Evolutionary conservation across 1,139 yeast genomes (phyloP).

Genomic region (Debaryomyces nepalensis): DNA sequence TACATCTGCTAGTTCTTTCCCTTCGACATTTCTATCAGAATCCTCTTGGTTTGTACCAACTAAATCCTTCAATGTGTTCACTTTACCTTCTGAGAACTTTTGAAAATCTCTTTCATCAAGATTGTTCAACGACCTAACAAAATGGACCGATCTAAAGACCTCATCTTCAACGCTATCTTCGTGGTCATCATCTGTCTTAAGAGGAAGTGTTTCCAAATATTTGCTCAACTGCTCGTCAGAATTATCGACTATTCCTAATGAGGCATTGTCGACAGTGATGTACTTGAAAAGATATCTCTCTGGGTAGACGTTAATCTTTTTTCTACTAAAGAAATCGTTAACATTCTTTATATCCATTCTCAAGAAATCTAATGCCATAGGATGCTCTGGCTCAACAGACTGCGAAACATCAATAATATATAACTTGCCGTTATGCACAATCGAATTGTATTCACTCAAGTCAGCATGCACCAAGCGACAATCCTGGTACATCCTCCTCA

Average conservation of each 20-base stretch:
- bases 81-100: conserved; percentile 79
- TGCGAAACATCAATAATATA: conserved; percentile 97
- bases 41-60: conserved; percentile 43
- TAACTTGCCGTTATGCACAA: conserved; percentile 78
- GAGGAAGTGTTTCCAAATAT: conserved; percentile 51
- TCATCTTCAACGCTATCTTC: conserved; percentile 75
- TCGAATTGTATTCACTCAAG: conserved; percentile 90
- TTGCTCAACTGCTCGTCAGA: conserved; percentile 44
- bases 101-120: conserved; percentile 88
- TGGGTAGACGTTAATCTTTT: conserved; percentile 74
- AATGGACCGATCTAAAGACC: conserved; percentile 82
- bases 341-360: conserved; percentile 98
- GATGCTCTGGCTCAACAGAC: conserved; percentile 97
- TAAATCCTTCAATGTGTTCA: conserved; percentile 71
- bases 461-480: conserved; percentile 97
- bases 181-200: conserved; percentile 53
- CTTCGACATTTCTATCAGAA: conserved; percentile 36
- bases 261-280: conserved; percentile 53
- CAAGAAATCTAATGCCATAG: conserved; percentile 91
- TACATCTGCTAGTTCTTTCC: conserved; percentile 32
- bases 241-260: conserved; percentile 41
- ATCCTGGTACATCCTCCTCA: conserved; percentile 84
- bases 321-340: conserved; percentile 78
- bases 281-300: conserved; percentile 83
- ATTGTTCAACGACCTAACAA: conserved; percentile 75